Base-by-base conservation (phyloP, 2,329 filamentous ascomycete species). In the Leptographium flavum region DNA sequence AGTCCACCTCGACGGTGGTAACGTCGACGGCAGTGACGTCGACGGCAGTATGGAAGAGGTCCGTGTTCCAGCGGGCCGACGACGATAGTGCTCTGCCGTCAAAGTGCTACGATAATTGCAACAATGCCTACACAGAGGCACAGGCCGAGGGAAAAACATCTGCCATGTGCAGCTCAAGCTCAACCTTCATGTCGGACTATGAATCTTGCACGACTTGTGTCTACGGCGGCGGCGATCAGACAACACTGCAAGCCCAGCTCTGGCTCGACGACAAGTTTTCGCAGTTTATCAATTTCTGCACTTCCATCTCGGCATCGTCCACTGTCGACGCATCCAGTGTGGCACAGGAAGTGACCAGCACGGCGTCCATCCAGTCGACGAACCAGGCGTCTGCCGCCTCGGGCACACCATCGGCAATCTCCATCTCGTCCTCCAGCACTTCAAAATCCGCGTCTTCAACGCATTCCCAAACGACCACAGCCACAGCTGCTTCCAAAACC, bases 71-170 rank as follows among this genome's bases (percentile, higher is more conserved):
- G 54, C 65, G 69, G 30, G 67, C 60, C 31, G 52, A 51, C 2
- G 61, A 61, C 0, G 3, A 3, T 13, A 9, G 3, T 6, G 55
- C 62, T 1, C 36, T 63, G 0, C 74, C 76, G 0, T 44, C 64
- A 0, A 38, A 62, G 4, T 83, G 79, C 57, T 81, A 58, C 49
- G 60, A 59, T 5, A 39, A 54, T 0, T 83, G 79, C 57, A 70
- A 78, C 50, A 62, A 66, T 27, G 67, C 66, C 15, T 64, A 57
- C 30, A 37, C 66, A 3, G 69, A 73, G 51, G 73, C 63, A 0
- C 62, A 72, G 45, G 51, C 48, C 0, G 49, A 62, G 2, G 78
- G 78, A 23, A 74, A 76, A 54, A 57, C 55, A 0, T 48, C 61
- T 0, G 51, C 39, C 0, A 65, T 81, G 1, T 81, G 78, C 55